A percentile compares a stretch with the other conserved stretches of the same genome.
These are phyloP conservation scores for Psidium guajava DNA, from an alignment of 345 rosid species.

Conservation along the genomic window DNA sequence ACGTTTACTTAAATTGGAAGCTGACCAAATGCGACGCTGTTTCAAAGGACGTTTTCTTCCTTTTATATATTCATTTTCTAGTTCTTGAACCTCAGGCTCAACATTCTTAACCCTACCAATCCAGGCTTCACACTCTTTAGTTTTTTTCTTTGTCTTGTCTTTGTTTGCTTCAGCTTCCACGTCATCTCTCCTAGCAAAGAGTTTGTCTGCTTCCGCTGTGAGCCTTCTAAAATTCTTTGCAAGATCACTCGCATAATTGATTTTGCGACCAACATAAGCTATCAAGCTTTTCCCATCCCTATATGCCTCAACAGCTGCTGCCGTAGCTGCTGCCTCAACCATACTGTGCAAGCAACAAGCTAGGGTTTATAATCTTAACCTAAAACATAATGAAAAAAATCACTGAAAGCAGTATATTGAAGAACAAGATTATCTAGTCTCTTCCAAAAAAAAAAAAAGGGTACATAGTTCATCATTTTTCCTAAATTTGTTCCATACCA, in stretches of 20 bases:
- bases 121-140: constrained; percentile 5
- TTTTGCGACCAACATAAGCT: background rate
- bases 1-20: constrained; percentile 6
- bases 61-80: background rate
- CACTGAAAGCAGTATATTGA: background rate
- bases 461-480: background rate
- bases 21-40: background rate
- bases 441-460: background rate
- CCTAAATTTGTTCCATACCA: background rate
- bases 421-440: background rate
- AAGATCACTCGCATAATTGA: background rate
- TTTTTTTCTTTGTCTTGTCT: constrained; percentile 4
- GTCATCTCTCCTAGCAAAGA: constrained; percentile 10
- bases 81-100: background rate
- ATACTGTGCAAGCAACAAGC: background rate
- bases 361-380: background rate
- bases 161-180: background rate
- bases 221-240: constrained; percentile 3
- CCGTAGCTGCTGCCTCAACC: constrained; percentile 11
- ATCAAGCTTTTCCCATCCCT: constrained; percentile 1
- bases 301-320: constrained; percentile 6
- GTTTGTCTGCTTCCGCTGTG: background rate
- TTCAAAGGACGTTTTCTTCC: background rate
- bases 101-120: background rate
- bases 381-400: background rate